Evolutionary conservation across 768 basidiomycete genomes (phyloP), one percentile per base, ranked within the genome.

Genomic region (Pleurotus tuoliensis): DNA sequence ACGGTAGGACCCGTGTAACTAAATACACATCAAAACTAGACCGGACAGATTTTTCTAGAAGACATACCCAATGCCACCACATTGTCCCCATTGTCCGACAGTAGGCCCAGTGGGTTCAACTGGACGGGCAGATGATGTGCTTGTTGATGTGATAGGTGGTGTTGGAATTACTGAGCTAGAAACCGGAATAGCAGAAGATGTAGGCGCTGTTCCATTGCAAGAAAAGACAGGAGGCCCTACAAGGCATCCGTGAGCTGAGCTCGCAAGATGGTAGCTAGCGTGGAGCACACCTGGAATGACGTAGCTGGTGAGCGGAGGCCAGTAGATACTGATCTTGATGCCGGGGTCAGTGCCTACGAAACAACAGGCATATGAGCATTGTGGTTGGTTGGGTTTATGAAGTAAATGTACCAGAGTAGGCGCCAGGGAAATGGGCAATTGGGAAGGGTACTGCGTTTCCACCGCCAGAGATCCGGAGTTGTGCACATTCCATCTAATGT

Each of bases 11-110:
- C 75, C 56, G 64, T 75, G 75, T 24, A 43, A 24, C 51, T 37
- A 50, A 22, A 11, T 20, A 8, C 4, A 30, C 56, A 30, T 60
- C 4, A 61, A 45, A 16, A 8, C 37, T n/a, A 37, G 11, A 15
- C 9, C 46, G 20, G 8, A 20, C 8, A 38, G 15, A 40, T 20
- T 22, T 8, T 30, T 7, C 9, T 30, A 9, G 8, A 30, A 30
- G 30, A 25, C 9, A n/a, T 78, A 81, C 55, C 67, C 69, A 55
- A 70, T 69, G 45, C 81, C 82, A 65, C 82, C 81, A 61, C 82
- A 85, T 63, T 84, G 83, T 7, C 73, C 79, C 34, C 38, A 52
- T 24, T 52, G n/a, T 16, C 37, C 38, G 24, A 25, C 51, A 9
- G 51, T 52, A n/a, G 37, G 37, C 8, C 38, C 51, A 18, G 51